Conservation (phyloP, 345 rosid genomes). For the Excoecaria cochinchinensis region DNA sequence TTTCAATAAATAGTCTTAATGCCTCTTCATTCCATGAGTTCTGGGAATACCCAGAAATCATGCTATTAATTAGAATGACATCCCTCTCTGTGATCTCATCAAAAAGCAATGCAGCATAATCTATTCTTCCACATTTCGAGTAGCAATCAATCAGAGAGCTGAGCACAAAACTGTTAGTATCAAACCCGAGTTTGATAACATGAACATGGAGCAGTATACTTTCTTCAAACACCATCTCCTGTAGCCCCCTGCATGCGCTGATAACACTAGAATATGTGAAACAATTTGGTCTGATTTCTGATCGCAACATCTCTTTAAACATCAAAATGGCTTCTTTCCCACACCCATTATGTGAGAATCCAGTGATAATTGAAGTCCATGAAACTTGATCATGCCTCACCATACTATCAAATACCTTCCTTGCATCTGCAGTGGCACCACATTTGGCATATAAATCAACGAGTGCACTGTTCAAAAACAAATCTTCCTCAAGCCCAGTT, state of each 20-base stretch:
- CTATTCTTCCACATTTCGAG: background rate
- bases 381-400: constrained; percentile 26
- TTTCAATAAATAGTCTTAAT: background rate
- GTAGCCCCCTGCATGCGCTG: background rate
- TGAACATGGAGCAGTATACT: background rate
- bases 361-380: constrained; percentile 31
- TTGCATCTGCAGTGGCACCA: constrained; percentile 14
- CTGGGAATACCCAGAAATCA: background rate
- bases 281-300: background rate
- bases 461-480: constrained; percentile 28
- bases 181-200: background rate
- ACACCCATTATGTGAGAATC: constrained; percentile 25
- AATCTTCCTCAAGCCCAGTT: constrained; percentile 19
- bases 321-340: constrained; percentile 20
- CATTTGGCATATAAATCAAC: constrained; percentile 30
- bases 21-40: background rate
- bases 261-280: background rate
- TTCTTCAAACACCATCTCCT: background rate
- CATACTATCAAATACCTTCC: constrained; percentile 25
- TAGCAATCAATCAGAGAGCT: constrained; percentile 2
- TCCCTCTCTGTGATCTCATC: background rate
- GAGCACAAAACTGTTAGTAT: background rate
- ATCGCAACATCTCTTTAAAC: constrained; percentile 24
- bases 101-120: background rate
- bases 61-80: background rate